Evolutionary conservation across 345 rosid species (phyloP).

Genomic region (Adansonia digitata): DNA sequence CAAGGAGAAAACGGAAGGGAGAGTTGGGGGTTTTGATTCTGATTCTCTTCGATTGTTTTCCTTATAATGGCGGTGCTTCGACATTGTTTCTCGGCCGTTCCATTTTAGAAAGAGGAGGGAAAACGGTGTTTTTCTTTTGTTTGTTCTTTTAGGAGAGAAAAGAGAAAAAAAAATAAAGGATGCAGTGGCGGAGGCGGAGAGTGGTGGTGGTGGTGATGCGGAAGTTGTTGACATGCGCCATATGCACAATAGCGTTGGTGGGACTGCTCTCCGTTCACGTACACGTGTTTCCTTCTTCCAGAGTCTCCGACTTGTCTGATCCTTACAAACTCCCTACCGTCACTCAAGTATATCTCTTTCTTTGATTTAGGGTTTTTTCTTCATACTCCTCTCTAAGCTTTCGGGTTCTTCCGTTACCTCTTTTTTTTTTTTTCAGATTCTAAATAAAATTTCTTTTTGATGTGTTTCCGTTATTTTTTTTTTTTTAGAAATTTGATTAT

Average conservation of each 20-base stretch:
- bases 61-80: constrained; percentile 1
- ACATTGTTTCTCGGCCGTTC: constrained; percentile 2
- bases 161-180: neutral
- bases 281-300: constrained; percentile 48
- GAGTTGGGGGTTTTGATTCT: neutral
- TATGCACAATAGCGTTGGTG: constrained; percentile 43
- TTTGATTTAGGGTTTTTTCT: neutral
- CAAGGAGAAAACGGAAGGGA: neutral
- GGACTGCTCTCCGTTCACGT: constrained; percentile 33
- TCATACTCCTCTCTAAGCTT: neutral
- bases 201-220: constrained; percentile 41
- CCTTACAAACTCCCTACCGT: constrained; percentile 38
- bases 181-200: constrained; percentile 40
- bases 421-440: neutral
- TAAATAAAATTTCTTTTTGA: neutral
- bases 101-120: neutral
- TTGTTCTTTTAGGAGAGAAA: neutral
- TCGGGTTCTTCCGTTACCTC: neutral
- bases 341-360: constrained; percentile 24
- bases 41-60: neutral
- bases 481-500: neutral
- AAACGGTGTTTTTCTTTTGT: neutral
- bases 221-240: constrained; percentile 54
- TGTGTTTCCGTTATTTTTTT: neutral
- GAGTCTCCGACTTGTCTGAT: constrained; percentile 39